Evolutionary conservation across 108 stramenopile genomes (phyloP), one percentile per base, ranked within the genome.

Genomic region (Asterionellopsis glacialis): DNA sequence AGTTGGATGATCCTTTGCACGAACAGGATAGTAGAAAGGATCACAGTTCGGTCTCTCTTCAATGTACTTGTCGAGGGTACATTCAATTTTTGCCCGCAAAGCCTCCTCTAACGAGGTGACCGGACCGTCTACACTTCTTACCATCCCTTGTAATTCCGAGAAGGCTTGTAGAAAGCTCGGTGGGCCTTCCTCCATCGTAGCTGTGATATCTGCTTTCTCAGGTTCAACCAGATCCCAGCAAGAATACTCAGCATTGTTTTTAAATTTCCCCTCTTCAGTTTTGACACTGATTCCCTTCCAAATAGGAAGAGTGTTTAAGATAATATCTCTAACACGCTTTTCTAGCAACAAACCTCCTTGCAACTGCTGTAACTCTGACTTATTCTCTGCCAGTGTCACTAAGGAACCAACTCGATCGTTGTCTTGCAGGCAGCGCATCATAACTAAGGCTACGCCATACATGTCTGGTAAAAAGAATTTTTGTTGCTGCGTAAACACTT

Each of bases 1-100:
- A 16, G 71, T 59, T 18, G 83, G 83, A n/a, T 70, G 79, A 15
- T 48, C 45, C 1, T 61, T 64, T 38, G 78, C 79, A 1, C 70
- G 78, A 1, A 84, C 52, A 10, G 45, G 27, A 13, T 56, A 27
- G 27, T 23, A 22, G 60, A 80, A 75, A 19, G 44, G n/a, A 23
- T 51, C 28, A 13, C 67, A 14, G 11, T 68, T 22, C 19, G 45
- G 11, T 41, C 68, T 58, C 9, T 51, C 22, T 40, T 65, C 14
- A 0, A 59, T 44, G 1, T 61, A 45, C 11, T 67, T 54, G 23
- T 57, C 49, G 14, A 76, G 48, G 1, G 49, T 22, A 15, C 38
- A 57, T 13, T 60, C 61, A 27, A 70, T 45, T 49, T 63, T 52
- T 16, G 50, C 55, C 25, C 66, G 41, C 50, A 63, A 10, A 10